These are phyloP conservation scores for Fraxinus excelsior DNA, from an alignment of 257 asterid species.

Conservation along the genomic window DNA sequence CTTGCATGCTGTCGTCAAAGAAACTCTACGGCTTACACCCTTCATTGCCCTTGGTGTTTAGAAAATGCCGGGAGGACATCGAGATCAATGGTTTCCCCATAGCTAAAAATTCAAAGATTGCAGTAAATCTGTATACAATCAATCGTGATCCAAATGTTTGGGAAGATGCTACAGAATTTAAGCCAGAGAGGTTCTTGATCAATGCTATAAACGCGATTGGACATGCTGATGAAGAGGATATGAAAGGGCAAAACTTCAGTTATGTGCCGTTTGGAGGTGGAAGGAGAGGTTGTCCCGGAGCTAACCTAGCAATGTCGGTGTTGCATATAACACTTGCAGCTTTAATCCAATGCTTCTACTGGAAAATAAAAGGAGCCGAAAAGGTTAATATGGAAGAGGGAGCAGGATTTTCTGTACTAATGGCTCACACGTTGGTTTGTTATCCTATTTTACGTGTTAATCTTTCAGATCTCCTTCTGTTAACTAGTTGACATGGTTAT, in stretches of 20 bases:
- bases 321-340: conserved; percentile 28
- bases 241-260: conserved; percentile 28
- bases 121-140: conserved; percentile 15
- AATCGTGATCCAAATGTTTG: conserved; percentile 27
- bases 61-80: conserved; percentile 34
- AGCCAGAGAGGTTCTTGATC: conserved; percentile 24
- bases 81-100: conserved; percentile 25
- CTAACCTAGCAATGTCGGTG: not conserved
- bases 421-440: conserved; percentile 34
- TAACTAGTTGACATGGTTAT: not conserved
- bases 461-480: not conserved
- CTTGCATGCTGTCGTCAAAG: conserved; percentile 16
- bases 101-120: conserved; percentile 15
- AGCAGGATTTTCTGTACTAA: conserved; percentile 25
- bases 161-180: conserved; percentile 24
- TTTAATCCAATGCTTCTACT: conserved; percentile 32
- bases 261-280: conserved; percentile 39
- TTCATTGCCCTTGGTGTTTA: conserved; percentile 13
- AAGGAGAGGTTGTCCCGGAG: conserved; percentile 31
- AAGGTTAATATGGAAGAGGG: conserved; percentile 32
- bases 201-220: not conserved
- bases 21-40: conserved; percentile 25
- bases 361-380: conserved; percentile 27
- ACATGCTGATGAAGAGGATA: conserved; percentile 15
- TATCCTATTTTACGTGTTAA: conserved; percentile 11